These are phyloP conservation scores for Retiboletus flavoniger DNA, from an alignment of 1,284 basidiomycete genomes.

Conservation along the genomic window DNA sequence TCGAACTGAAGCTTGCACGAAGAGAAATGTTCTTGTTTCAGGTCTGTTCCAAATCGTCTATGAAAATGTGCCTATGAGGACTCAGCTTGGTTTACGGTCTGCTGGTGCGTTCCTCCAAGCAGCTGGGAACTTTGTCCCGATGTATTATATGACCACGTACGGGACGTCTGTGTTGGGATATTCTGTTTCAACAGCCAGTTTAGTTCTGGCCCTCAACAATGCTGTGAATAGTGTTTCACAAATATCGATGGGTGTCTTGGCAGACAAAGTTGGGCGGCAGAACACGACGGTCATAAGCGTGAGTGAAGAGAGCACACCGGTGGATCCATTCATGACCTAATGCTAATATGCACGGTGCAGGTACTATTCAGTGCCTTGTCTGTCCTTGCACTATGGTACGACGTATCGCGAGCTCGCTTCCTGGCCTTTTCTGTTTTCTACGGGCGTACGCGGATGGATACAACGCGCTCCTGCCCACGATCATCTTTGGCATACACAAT, in stretches of 20 bases:
- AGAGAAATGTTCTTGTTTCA: not conserved
- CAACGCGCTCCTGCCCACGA: conserved; percentile 6
- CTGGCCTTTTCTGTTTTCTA: not conserved
- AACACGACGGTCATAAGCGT: not conserved
- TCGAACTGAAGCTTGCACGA: not conserved
- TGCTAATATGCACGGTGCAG: not conserved
- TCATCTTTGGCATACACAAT: not conserved
- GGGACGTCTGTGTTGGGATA: not conserved
- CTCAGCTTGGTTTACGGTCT: not conserved
- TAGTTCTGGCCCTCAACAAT: not conserved
- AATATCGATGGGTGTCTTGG: not conserved
- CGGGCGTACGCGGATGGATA: not conserved
- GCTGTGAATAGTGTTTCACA: not conserved
- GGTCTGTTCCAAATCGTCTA: not conserved
- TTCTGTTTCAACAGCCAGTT: not conserved
- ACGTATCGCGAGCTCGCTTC: not conserved
- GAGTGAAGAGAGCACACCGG: not conserved
- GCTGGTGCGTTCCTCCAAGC: not conserved
- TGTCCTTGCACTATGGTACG: not conserved
- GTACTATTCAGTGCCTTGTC: not conserved
- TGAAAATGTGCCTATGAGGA: not conserved
- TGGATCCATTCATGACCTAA: not conserved
- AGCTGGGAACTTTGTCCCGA: not conserved
- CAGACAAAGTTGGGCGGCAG: not conserved
- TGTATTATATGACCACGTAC: not conserved